phyloP scores from a whole-genome alignment of 768 basidiomycete genomes.

The Melanogaster broomeanus region DNA sequence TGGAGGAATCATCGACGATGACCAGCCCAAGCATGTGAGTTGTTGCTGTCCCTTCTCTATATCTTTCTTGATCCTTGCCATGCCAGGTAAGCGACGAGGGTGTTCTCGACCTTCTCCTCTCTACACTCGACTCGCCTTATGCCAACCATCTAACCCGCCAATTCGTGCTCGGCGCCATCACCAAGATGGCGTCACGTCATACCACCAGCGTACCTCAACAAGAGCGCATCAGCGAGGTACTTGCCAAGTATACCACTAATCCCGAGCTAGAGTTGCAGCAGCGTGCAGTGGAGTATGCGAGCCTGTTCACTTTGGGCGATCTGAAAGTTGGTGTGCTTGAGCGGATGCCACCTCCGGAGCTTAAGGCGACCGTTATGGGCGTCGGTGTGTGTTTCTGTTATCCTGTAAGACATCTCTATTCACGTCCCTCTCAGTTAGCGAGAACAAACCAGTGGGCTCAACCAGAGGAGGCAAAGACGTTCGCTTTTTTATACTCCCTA shows the following conservation, averaged over 20 bases:
- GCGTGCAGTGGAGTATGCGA: constrained; percentile 92
- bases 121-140: constrained; percentile 91
- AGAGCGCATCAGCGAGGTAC: constrained; percentile 73
- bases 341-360: constrained; percentile 98
- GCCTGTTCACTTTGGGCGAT: constrained; percentile 77
- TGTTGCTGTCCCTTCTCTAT: neutral
- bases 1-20: constrained; percentile 78
- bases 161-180: constrained; percentile 86
- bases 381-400: constrained; percentile 55
- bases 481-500: constrained; percentile 14
- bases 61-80: neutral
- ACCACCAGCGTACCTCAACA: constrained; percentile 68
- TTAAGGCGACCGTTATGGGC: constrained; percentile 96
- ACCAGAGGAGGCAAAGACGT: constrained; percentile 78
- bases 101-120: constrained; percentile 81
- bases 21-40: constrained; percentile 67
- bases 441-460: constrained; percentile 95
- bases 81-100: constrained; percentile 76
- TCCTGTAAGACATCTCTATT: constrained; percentile 1
- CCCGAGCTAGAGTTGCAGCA: constrained; percentile 96
- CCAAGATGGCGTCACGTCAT: constrained; percentile 85
- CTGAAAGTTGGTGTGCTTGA: constrained; percentile 85
- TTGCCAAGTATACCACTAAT: constrained; percentile 82
- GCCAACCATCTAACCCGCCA: constrained; percentile 89
- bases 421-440: constrained; percentile 63